Percentiles rank a stretch among this genome's conserved stretches.
Conservation (phyloP, 768 basidiomycete species). For the Chalciporus chontae region DNA sequence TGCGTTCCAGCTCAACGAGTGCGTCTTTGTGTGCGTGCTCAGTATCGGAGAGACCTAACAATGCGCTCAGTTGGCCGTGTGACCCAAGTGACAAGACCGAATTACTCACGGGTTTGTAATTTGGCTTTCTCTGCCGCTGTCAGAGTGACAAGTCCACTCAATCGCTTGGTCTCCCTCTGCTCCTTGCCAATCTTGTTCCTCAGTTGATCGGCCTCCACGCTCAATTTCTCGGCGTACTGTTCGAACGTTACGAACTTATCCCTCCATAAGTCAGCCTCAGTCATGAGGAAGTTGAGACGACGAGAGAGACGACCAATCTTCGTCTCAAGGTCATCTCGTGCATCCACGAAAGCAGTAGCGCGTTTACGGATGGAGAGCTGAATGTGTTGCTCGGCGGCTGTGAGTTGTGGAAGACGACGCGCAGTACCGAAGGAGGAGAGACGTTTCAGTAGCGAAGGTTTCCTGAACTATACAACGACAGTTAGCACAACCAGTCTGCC, state of each 20-base stretch:
- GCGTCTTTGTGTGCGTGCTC: conserved; percentile 81
- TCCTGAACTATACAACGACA: conserved; percentile 62
- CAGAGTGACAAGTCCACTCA: conserved; percentile 74
- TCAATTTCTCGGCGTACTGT: conserved; percentile 88
- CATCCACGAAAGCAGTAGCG: conserved; percentile 92
- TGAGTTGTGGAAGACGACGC: conserved; percentile 69
- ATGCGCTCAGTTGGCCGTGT: neutral
- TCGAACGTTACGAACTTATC: conserved; percentile 95
- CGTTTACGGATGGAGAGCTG: conserved; percentile 88
- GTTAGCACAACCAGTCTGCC: conserved; percentile 1
- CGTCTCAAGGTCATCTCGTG: conserved; percentile 89
- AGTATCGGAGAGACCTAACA: conserved; percentile 75
- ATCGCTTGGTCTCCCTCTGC: conserved; percentile 80
- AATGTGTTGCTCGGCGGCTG: conserved; percentile 78
- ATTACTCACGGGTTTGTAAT: conserved; percentile 68
- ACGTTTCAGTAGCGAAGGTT: conserved; percentile 82
- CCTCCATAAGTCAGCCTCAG: conserved; percentile 85
- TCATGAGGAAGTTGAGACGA: conserved; percentile 88
- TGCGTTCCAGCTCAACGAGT: conserved; percentile 72
- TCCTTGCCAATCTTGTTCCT: conserved; percentile 88
- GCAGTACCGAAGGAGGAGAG: conserved; percentile 73
- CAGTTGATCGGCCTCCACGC: conserved; percentile 80
- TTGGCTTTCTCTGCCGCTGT: conserved; percentile 77
- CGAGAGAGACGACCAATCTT: conserved; percentile 87
- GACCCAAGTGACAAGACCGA: neutral